Base-by-base conservation (phyloP, 2,329 filamentous ascomycete species). In the Aciculosporium take region DNA sequence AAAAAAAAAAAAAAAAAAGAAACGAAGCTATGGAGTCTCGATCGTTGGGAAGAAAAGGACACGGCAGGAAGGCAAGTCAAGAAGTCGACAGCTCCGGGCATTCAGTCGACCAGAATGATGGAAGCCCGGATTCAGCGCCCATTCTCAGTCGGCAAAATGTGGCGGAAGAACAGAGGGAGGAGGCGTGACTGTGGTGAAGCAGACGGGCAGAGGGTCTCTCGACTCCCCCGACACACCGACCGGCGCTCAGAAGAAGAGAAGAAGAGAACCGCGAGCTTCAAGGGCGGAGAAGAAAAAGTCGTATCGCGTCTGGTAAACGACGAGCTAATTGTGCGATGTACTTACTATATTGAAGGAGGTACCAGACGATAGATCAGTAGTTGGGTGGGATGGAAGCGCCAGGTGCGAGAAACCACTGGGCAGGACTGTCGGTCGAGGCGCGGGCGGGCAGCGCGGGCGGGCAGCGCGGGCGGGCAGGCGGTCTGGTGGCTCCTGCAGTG, bases 111-210 rank as follows among this genome's bases (percentile, higher is more conserved):
- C 41, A 49, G 48, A 37, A 46, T 43, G 43, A 32, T 39, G 31
- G 30, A 33, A 32, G 29, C 48, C 49, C 48, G 49, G 46, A 38
- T 50, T 46, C 51, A 53, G 53, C 46, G 53, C 54, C 51, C 58
- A 61, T 61, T 48, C 52, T 61, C 49, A 50, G 48, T 51, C 48
- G 50, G 48, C 49, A 40, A 38, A n/a, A n/a, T n/a, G 35, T 43
- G 40, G 41, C 41, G 34, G 37, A 27, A 34, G 40, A 13, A 27
- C 29, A 24, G 31, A 5, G 28, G 33, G 20, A 40, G 8, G 27
- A 39, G 15, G 32, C n/a, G 12, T 30, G 18, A n/a, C n/a, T 12
- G 17, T 23, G 32, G 31, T 21, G 34, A 5, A 24, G 12, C 37
- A 28, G 21, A n/a, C n/a, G n/a, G n/a, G n/a, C n/a, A n/a, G n/a